Percentiles rank a stretch among this genome's conserved stretches.
Evolutionary conservation across 2,329 filamentous ascomycete species (phyloP).

Genomic region (Cladosporium sp.): DNA sequence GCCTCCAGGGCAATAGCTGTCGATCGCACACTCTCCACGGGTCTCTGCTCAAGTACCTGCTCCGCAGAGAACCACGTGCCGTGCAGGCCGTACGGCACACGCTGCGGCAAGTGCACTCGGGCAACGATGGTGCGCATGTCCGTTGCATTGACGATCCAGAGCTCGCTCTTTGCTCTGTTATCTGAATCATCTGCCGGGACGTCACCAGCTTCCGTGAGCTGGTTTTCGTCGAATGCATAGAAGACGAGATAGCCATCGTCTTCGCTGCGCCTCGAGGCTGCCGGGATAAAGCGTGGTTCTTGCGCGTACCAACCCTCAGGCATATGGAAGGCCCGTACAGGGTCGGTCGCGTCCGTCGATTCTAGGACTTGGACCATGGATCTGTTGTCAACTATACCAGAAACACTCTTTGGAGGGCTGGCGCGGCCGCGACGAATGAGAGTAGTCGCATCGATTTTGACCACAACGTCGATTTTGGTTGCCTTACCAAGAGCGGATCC

Average conservation of each 20-base stretch:
- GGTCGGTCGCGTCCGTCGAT: slow-evolving; percentile 35
- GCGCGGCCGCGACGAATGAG: slow-evolving; percentile 52
- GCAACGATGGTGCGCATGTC: slow-evolving; percentile 59
- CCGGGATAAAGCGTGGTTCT: slow-evolving; percentile 61
- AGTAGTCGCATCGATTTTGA: slow-evolving; percentile 55
- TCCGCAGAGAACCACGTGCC: slow-evolving; percentile 57
- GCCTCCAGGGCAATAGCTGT: slow-evolving; percentile 21
- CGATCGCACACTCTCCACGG: slow-evolving; percentile 31
- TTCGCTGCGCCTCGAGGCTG: slow-evolving; percentile 39
- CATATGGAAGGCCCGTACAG: slow-evolving; percentile 59
- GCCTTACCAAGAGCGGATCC: slow-evolving; percentile 59
- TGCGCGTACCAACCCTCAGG: slow-evolving; percentile 61
- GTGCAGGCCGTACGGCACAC: slow-evolving; percentile 67
- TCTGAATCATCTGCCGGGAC: slow-evolving; percentile 36
- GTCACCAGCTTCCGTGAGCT: slow-evolving; percentile 40
- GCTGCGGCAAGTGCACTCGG: slow-evolving; percentile 57
- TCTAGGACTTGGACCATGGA: slow-evolving; percentile 50
- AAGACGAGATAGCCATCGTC: slow-evolving; percentile 66
- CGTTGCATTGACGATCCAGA: slow-evolving; percentile 65
- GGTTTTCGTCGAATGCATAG: slow-evolving; percentile 66
- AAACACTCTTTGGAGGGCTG: slow-evolving; percentile 38
- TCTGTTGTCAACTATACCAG: slow-evolving; percentile 60
- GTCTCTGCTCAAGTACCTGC: slow-evolving; percentile 49
- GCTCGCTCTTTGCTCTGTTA: slow-evolving; percentile 49
- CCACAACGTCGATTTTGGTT: slow-evolving; percentile 62